Base-by-base conservation (phyloP, 306 rosid species). In the Biancaea sappan region DNA sequence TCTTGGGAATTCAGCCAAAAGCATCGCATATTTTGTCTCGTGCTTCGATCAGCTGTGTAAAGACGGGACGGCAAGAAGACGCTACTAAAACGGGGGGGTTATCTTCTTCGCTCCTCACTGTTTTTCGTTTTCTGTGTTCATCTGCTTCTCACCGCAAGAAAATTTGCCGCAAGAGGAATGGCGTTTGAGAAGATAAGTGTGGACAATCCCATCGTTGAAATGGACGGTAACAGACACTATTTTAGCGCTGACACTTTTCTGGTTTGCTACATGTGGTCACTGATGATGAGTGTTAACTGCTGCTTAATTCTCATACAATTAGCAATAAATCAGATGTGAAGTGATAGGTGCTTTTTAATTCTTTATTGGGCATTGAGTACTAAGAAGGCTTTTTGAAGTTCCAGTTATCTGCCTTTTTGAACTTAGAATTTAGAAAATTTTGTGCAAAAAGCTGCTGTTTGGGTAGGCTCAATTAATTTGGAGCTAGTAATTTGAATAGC, bases 131-230 rank as follows among this genome's bases (percentile, higher is more conserved):
- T 53, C 32, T 9, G 32, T 53, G 16, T 24, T 53, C 32, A 12
- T 53, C 32, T 22, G 31, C 25, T 11, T 28, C 9, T n/a, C 52
- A 38, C 13, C 46, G 9, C 16, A 59, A 61, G 26, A n/a, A 18
- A 37, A n/a, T n/a, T n/a, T n/a, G n/a, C n/a, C n/a, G 71, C 8
- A 12, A 25, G 15, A 18, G 31, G 60, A 85, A 83, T 94, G 98
- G 95, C 83, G 65, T 85, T 87, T 82, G 83, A 84, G 73, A 94
- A 87, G 88, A 91, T 94, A 78, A 87, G 69, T 76, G 98, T 94
- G 38, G 82, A 80, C 59, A 94, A 88, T 73, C 96, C 98, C 87
- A 86, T 94, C 89, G 97, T 91, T 10, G 98, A 94, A 89, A 91
- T 94, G 98, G 97, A 94, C 79, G 97, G 98, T 94, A 74, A 61